Base-by-base conservation (phyloP, 2,329 filamentous ascomycete species). In the Aspergillus sp. region DNA sequence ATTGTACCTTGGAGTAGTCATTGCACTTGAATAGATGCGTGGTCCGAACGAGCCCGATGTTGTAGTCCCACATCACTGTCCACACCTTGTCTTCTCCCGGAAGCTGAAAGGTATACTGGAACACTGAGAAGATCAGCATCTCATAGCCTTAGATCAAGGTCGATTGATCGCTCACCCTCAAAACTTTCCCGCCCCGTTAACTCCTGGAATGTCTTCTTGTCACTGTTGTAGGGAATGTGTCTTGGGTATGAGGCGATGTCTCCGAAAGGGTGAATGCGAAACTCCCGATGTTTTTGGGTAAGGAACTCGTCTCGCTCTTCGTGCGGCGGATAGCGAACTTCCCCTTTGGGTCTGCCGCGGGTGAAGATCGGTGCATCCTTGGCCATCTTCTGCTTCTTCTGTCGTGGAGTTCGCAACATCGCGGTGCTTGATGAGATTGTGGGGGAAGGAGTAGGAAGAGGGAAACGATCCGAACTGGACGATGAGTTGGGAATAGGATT, bases 51-150 rank as follows among this genome's bases (percentile, higher is more conserved):
- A 98, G 88, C 8, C 95, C 95, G 64, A 94, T 87, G 70, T 96
- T 94, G 80, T 97, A 97, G 77, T 99, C 95, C 95, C 95, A 99
- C 87, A 97, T 93, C 63, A 98, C 88, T 0, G 86, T 87, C 74
- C 90, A 93, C 56, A 85, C 82, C 65, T 83, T 84, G 2, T 89
- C 84, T 50, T 90, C 85, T 11, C 83, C 87, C 0, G 91, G 91
- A 3, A 90, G 75, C 68, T 83, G 85, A 81, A 96, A 97, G 41
- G 86, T 87, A 76, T 97, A 98, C 69, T 93, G 68, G n/a, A 73
- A 73, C 13, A 77, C 75, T 77, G 38, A 11, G 19, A 48, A 58
- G 4, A 43, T 63, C 30, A 63, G 57, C 45, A 43, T 30, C 15
- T n/a, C 9, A 28, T 50, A 4, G 43, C 45, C n/a, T 54, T 19